These are phyloP conservation scores for Candida ascalaphidarum DNA, from an alignment of 805 yeast species.

Conservation along the genomic window DNA sequence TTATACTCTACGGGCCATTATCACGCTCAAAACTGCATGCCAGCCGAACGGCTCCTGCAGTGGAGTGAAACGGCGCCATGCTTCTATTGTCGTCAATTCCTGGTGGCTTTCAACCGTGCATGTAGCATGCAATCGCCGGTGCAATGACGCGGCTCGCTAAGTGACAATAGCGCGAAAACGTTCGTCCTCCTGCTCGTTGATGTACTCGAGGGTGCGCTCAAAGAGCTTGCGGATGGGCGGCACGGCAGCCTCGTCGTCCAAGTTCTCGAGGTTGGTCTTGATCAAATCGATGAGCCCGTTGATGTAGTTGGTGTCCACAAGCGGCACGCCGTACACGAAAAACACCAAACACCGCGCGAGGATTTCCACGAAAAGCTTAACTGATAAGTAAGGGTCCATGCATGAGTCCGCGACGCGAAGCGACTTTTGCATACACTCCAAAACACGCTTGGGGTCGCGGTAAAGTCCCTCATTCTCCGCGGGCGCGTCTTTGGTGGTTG, in stretches of 20 bases:
- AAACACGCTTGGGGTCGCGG: constrained; percentile 57
- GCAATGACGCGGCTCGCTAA: too few species aligned
- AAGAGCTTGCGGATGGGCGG: too few species aligned
- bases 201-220: too few species aligned
- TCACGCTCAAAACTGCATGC: too few species aligned
- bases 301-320: constrained; percentile 66
- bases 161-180: too few species aligned
- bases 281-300: constrained; percentile 84
- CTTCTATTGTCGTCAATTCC: too few species aligned
- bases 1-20: too few species aligned
- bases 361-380: constrained; percentile 84
- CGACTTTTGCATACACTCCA: constrained; percentile 87
- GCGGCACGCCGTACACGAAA: constrained; percentile 69
- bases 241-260: constrained; percentile 24
- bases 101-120: too few species aligned
- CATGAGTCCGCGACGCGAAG: constrained; percentile 90
- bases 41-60: too few species aligned
- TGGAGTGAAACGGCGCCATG: too few species aligned
- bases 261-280: constrained; percentile 49
- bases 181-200: too few species aligned
- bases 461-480: constrained; percentile 11
- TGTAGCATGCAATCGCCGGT: too few species aligned
- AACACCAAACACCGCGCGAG: constrained; percentile 79
- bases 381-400: constrained; percentile 66
- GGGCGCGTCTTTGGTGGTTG: constrained; percentile 11